These are phyloP conservation scores for Chalciporus sp. DNA, from an alignment of 1,284 basidiomycete genomes.

Conservation along the genomic window DNA sequence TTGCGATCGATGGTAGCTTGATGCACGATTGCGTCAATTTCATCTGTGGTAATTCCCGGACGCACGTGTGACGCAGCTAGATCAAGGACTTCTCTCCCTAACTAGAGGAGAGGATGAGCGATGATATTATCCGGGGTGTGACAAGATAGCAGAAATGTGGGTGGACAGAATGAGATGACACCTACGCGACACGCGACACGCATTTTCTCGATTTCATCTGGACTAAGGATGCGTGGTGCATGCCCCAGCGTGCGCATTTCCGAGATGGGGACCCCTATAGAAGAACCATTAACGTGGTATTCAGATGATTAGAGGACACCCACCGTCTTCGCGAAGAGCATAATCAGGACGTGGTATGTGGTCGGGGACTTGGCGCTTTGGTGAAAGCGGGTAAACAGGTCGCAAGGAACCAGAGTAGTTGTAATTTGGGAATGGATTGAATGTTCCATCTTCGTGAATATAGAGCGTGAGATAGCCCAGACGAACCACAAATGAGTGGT, in stretches of 20 bases:
- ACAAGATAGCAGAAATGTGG: not conserved
- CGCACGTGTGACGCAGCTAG: conserved; percentile 82
- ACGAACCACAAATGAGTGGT: not conserved
- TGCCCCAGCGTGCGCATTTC: conserved; percentile 63
- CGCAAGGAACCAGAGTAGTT: conserved; percentile 71
- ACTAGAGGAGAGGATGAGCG: conserved; percentile 46
- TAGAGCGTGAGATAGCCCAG: not conserved
- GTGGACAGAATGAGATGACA: conserved; percentile 12
- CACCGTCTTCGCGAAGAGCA: conserved; percentile 62
- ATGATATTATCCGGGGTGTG: not conserved
- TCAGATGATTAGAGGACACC: conserved; percentile 23
- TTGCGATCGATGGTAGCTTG: conserved; percentile 91
- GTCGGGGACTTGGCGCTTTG: conserved; percentile 67
- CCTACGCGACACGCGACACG: conserved; percentile 73
- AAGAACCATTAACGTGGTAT: conserved; percentile 13
- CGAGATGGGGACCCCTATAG: conserved; percentile 61
- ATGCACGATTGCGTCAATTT: conserved; percentile 95
- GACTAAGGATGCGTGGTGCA: conserved; percentile 62
- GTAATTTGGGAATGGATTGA: conserved; percentile 74
- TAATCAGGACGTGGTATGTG: conserved; percentile 82
- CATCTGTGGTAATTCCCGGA: conserved; percentile 95
- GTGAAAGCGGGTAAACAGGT: conserved; percentile 77
- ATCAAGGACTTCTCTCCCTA: conserved; percentile 91
- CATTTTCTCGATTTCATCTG: conserved; percentile 80
- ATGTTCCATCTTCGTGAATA: conserved; percentile 56